Evolutionary conservation across 1,284 basidiomycete genomes (phyloP).

Genomic region (Lentinula novae-zelandiae): DNA sequence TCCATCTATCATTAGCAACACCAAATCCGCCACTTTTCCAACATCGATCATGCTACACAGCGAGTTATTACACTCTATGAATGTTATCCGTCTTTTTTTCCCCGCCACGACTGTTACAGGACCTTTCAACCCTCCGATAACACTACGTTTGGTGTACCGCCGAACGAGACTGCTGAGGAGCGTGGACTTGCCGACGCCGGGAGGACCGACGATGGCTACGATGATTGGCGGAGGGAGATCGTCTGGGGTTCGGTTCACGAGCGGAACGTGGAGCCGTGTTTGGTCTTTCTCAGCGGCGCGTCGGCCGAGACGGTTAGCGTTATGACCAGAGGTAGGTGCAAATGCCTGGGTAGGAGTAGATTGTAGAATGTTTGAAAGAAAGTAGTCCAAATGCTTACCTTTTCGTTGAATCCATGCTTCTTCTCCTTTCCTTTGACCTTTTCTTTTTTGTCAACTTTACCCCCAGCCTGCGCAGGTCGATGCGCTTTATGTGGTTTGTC

Average conservation of each 20-base stretch:
- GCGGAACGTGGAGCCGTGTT: constrained; percentile 91
- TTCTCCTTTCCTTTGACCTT: too few relatives aligned
- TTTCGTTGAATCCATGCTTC: too few relatives aligned
- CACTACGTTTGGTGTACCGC: constrained; percentile 92
- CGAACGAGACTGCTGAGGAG: constrained; percentile 90
- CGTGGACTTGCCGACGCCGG: constrained; percentile 96
- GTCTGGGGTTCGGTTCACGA: constrained; percentile 92
- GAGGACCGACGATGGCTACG: constrained; percentile 95
- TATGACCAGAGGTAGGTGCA: constrained; percentile 85
- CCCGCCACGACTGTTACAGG: constrained; percentile 86
- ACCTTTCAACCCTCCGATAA: constrained; percentile 79
- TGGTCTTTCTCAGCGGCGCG: constrained; percentile 94
- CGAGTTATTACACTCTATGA: constrained; percentile 98
- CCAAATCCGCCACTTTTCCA: constrained; percentile 94
- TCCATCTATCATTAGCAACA: constrained; percentile 96
- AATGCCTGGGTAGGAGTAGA: constrained; percentile 64
- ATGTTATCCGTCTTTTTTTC: constrained; percentile 90
- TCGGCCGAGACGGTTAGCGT: constrained; percentile 85
- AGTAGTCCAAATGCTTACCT: too few relatives aligned
- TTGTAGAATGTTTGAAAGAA: neutral
- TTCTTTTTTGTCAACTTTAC: too few relatives aligned
- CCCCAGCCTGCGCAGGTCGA: too few relatives aligned
- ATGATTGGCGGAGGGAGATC: constrained; percentile 93
- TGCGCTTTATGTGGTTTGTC: too few relatives aligned
- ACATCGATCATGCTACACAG: constrained; percentile 98